Percentiles rank a stretch among this genome's conserved stretches.
These are phyloP conservation scores for Diplocarpon rosae DNA, from an alignment of 2,329 filamentous ascomycete genomes.

Conservation along the genomic window DNA sequence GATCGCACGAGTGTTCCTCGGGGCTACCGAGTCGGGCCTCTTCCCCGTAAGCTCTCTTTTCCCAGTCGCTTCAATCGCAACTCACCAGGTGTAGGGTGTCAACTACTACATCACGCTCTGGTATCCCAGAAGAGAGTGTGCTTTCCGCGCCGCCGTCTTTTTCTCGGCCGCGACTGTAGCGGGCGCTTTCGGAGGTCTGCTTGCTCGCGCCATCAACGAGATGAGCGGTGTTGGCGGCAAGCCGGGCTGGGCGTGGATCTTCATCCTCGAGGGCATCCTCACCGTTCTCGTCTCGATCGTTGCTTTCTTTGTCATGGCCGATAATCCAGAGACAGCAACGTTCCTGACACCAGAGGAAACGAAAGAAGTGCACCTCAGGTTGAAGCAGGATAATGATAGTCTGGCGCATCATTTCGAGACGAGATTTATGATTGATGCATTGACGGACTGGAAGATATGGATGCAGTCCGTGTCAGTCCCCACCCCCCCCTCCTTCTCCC, in stretches of 20 bases:
- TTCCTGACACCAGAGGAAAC: conserved; percentile 32
- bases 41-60: conserved; percentile 23
- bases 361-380: conserved; percentile 10
- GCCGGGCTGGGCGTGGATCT: conserved; percentile 36
- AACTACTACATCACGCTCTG: conserved; percentile 8
- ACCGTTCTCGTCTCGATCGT: conserved; percentile 30
- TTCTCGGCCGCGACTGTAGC: conserved; percentile 30
- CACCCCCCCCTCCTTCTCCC: too few species aligned
- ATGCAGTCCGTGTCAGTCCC: neutral
- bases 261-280: conserved; percentile 5
- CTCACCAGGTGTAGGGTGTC: conserved; percentile 25
- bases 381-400: neutral
- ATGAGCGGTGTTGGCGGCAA: conserved; percentile 34
- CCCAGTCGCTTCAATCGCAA: conserved; percentile 37
- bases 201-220: conserved; percentile 34
- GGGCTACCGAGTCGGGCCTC: conserved; percentile 18
- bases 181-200: conserved; percentile 36
- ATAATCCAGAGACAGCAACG: conserved; percentile 32
- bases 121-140: conserved; percentile 4
- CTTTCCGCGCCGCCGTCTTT: conserved; percentile 18
- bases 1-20: conserved; percentile 21
- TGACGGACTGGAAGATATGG: conserved; percentile 37
- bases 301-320: conserved; percentile 37
- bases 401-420: conserved; percentile 4
- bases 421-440: conserved; percentile 25